Percentiles rank a stretch among this genome's conserved stretches.
phyloP scores from a whole-genome alignment of 495 filamentous ascomycete genomes.

The Annulohypoxylon bovei region DNA sequence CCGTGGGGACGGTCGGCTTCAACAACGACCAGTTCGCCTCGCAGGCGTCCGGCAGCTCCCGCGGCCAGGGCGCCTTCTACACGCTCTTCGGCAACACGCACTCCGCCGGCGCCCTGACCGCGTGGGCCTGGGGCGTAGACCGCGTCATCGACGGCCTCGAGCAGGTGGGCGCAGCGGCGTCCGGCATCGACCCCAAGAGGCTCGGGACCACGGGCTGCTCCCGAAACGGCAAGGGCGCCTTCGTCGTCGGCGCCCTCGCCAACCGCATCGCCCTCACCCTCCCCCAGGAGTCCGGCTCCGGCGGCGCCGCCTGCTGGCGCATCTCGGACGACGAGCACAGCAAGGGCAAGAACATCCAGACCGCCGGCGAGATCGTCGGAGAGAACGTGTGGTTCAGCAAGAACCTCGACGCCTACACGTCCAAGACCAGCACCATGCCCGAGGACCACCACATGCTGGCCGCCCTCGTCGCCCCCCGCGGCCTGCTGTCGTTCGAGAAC shows the following conservation, averaged over 20 bases:
- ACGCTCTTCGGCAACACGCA: constrained; percentile 58
- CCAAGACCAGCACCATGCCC: constrained; percentile 53
- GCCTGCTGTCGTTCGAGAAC: constrained; percentile 62
- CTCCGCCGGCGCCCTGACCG: constrained; percentile 59
- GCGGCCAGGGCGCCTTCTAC: constrained; percentile 61
- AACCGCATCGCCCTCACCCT: constrained; percentile 62
- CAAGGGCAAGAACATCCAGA: constrained; percentile 62
- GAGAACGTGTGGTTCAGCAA: constrained; percentile 64
- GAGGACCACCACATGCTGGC: constrained; percentile 63
- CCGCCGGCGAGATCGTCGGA: constrained; percentile 57
- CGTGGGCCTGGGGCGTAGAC: constrained; percentile 64
- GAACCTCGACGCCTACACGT: constrained; percentile 54
- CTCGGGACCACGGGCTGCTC: constrained; percentile 64
- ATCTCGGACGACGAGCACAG: constrained; percentile 55
- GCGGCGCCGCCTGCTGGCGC: constrained; percentile 63
- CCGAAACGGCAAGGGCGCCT: constrained; percentile 65
- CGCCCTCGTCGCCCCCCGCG: constrained; percentile 57
- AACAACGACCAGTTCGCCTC: constrained; percentile 60
- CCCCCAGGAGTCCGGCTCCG: constrained; percentile 63
- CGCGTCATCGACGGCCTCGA: constrained; percentile 64
- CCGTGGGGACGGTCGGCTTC: constrained; percentile 60
- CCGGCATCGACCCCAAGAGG: constrained; percentile 58
- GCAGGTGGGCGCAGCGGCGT: constrained; percentile 50
- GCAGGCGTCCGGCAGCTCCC: constrained; percentile 49
- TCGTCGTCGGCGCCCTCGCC: constrained; percentile 62